A percentile compares a stretch with the other conserved stretches of the same genome.
phyloP scores from a whole-genome alignment of 768 basidiomycete species.

The Steccherinum ochraceum region DNA sequence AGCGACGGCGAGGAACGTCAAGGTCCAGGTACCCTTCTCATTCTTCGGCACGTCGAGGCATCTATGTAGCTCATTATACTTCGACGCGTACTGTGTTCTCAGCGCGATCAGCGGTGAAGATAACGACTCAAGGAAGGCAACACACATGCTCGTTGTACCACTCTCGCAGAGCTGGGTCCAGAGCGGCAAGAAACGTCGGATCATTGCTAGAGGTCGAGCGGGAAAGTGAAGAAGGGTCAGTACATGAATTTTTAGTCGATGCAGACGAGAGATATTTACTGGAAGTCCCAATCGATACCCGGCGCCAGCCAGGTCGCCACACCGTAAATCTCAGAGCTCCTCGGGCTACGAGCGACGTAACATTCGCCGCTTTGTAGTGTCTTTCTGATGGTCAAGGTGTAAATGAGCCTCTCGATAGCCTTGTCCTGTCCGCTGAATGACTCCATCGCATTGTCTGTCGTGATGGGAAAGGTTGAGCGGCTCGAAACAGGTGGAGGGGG shows the following conservation, averaged over 20 bases:
- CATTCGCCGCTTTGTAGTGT: slow-evolving; percentile 7
- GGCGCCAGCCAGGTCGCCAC: slow-evolving; percentile 9
- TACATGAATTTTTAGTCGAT: neutral
- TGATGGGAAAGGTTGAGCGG: neutral
- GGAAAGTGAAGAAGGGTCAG: neutral
- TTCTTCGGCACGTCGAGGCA: neutral
- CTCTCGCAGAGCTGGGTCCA: slow-evolving; percentile 5
- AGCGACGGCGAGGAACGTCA: slow-evolving; percentile 7
- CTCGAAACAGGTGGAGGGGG: neutral
- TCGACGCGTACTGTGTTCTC: slow-evolving; percentile 5
- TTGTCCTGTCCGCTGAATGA: slow-evolving; percentile 5
- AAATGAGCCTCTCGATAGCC: neutral
- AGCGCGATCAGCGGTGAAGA: neutral
- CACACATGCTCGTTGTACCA: slow-evolving; percentile 11
- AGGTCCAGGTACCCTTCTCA: slow-evolving; percentile 7
- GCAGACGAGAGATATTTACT: slow-evolving; percentile 4
- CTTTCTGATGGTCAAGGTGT: slow-evolving; percentile 6
- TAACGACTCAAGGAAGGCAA: neutral
- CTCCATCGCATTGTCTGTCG: slow-evolving; percentile 8
- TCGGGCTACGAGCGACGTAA: slow-evolving; percentile 3
- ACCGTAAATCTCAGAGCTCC: slow-evolving; percentile 1
- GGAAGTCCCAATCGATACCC: slow-evolving; percentile 8
- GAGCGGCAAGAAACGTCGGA: neutral
- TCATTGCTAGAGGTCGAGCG: slow-evolving; percentile 5
- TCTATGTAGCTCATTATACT: slow-evolving; percentile 8